phyloP scores from a whole-genome alignment of 345 rosid genomes.

The Sonneratia alba region DNA sequence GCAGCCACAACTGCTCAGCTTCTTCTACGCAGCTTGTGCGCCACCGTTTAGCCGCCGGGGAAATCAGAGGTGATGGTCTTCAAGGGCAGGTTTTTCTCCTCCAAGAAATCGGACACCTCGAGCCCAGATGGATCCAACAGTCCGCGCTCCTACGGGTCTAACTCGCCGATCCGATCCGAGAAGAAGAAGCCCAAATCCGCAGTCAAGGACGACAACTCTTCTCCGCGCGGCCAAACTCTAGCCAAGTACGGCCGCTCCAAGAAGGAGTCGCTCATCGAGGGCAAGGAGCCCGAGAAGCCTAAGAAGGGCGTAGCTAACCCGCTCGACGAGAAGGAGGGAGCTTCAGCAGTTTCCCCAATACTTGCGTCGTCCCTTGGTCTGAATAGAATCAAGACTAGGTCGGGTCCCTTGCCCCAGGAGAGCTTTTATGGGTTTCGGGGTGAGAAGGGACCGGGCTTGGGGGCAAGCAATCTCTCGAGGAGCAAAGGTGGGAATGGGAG shows the following conservation, averaged over 20 bases:
- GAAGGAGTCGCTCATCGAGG: constrained; percentile 34
- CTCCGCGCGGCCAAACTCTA: constrained; percentile 29
- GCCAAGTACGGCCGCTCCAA: constrained; percentile 42
- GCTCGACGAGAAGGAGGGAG: constrained; percentile 27
- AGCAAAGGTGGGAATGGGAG: constrained; percentile 15
- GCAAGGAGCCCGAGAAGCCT: constrained; percentile 28
- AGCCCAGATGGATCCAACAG: constrained; percentile 84
- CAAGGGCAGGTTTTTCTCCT: constrained; percentile 88
- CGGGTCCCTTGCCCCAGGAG: constrained; percentile 92
- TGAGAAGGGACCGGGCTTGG: constrained; percentile 41
- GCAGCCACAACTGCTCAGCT: neutral
- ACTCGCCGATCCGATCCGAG: constrained; percentile 83
- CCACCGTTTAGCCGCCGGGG: constrained; percentile 3
- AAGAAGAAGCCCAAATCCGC: constrained; percentile 71
- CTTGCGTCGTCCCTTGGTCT: constrained; percentile 90
- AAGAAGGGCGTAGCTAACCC: constrained; percentile 12
- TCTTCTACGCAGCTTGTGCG: neutral
- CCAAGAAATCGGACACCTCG: constrained; percentile 81
- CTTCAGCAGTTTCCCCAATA: constrained; percentile 64
- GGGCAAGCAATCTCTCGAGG: constrained; percentile 79
- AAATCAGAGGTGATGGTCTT: constrained; percentile 48
- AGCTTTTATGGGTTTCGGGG: constrained; percentile 58
- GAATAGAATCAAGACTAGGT: constrained; percentile 89
- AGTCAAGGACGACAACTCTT: constrained; percentile 35
- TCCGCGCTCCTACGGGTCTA: constrained; percentile 78